phyloP scores from a whole-genome alignment of 352 stramenopile genomes.

The Pythium vanterpoolii region DNA sequence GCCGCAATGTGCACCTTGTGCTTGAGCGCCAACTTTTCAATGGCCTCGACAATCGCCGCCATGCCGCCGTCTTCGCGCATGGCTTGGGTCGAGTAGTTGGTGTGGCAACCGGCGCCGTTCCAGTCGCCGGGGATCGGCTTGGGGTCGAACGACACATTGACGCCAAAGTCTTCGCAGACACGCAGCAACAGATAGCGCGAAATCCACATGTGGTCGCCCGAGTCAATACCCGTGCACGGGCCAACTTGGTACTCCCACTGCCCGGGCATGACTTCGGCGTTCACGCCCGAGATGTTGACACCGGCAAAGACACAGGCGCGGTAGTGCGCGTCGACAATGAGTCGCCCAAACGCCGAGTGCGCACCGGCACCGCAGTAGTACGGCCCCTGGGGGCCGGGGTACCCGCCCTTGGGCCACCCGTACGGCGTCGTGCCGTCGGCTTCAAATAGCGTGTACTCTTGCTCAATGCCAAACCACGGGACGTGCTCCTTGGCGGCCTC shows the following conservation, averaged over 20 bases:
- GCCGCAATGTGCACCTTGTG: conserved; percentile 97
- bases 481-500: conserved; percentile 41
- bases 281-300: conserved; percentile 95
- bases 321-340: conserved; percentile 95
- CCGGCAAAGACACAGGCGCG: conserved; percentile 93
- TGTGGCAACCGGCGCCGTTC: conserved; percentile 96
- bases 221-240: conserved; percentile 94
- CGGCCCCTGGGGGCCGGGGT: conserved; percentile 86
- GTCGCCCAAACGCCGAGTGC: conserved; percentile 94
- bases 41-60: conserved; percentile 93
- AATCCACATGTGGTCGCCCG: conserved; percentile 96
- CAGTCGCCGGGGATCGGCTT: conserved; percentile 98
- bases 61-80: conserved; percentile 95
- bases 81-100: conserved; percentile 95
- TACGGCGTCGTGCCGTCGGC: conserved; percentile 86
- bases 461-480: conserved; percentile 97
- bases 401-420: conserved; percentile 90
- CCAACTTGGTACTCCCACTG: conserved; percentile 98
- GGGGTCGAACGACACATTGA: conserved; percentile 96
- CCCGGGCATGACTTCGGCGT: conserved; percentile 97
- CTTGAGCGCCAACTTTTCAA: conserved; percentile 97
- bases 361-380: conserved; percentile 94
- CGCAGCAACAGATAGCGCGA: conserved; percentile 96
- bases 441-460: conserved; percentile 96
- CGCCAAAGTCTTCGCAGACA: conserved; percentile 96